Evolutionary conservation across 768 basidiomycete genomes (phyloP).

Genomic region (Boletellus emodensis): DNA sequence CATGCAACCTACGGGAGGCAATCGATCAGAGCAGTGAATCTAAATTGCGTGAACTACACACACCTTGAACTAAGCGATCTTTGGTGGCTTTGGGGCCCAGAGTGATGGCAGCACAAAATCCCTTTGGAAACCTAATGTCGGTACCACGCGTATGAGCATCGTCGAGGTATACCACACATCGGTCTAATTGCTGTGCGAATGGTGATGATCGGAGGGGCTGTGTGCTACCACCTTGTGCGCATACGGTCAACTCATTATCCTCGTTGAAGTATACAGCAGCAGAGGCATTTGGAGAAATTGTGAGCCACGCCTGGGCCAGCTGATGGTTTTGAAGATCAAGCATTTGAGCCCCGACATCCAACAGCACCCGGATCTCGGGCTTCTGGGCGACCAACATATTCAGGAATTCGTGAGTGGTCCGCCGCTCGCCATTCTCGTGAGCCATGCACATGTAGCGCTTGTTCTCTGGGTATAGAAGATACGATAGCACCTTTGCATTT

Average conservation of each 20-base stretch:
- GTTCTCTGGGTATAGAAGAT: background rate
- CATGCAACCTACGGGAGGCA: conserved; percentile 39
- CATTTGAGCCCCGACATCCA: background rate
- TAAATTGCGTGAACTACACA: too few relatives aligned
- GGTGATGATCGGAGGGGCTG: background rate
- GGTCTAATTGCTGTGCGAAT: conserved; percentile 20
- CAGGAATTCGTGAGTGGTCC: background rate
- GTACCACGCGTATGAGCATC: conserved; percentile 36
- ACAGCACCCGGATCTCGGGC: background rate
- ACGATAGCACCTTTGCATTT: background rate
- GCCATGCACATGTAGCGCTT: background rate
- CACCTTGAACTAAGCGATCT: too few relatives aligned
- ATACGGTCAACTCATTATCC: background rate
- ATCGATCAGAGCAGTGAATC: background rate
- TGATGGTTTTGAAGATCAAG: background rate
- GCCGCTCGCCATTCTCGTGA: background rate
- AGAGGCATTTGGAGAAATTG: background rate
- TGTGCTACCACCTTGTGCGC: background rate
- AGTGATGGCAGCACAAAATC: too few relatives aligned
- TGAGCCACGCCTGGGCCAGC: background rate
- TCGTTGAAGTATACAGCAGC: background rate
- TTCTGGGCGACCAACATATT: background rate
- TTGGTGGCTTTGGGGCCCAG: too few relatives aligned
- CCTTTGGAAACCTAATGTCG: conserved; percentile 29
- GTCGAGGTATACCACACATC: conserved; percentile 31